A percentile compares a stretch with the other conserved stretches of the same genome.
These are phyloP conservation scores for Wickerhamomyces sp. DNA, from an alignment of 1,139 yeast species.

Conservation along the genomic window DNA sequence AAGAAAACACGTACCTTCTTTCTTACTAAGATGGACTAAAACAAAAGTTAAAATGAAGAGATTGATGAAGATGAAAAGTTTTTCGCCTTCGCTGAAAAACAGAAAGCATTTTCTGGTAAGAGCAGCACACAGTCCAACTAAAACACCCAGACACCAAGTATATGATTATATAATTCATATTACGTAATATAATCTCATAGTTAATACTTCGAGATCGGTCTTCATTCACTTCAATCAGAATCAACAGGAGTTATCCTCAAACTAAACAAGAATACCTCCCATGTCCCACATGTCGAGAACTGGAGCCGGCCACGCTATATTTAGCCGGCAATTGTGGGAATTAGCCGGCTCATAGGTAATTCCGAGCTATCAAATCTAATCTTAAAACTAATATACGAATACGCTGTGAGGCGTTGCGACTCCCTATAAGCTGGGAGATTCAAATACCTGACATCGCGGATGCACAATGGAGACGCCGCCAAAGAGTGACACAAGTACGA, in stretches of 20 bases:
- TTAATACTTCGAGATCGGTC: no score
- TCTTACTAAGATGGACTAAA: conserved; percentile 22
- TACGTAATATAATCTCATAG: background rate
- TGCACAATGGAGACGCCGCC: background rate
- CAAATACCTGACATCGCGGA: no score
- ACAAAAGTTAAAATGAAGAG: conserved; percentile 1
- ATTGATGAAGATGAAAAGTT: background rate
- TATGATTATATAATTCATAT: background rate
- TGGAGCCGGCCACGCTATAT: no score
- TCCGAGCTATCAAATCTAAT: no score
- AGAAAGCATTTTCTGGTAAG: background rate
- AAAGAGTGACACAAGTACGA: background rate
- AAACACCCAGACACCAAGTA: conserved; percentile 1
- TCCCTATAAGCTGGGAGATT: background rate
- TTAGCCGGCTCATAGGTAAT: no score
- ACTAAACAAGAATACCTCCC: no score
- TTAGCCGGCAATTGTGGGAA: no score
- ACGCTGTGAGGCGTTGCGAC: background rate
- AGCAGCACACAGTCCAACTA: background rate
- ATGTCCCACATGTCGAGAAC: no score
- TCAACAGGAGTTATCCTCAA: background rate
- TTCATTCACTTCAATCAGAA: background rate
- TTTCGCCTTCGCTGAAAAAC: background rate
- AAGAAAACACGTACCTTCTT: conserved; percentile 19
- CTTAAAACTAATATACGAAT: background rate